phyloP scores from a whole-genome alignment of 176 grass and related monocot genomes.

The Aegilops tauschii region DNA sequence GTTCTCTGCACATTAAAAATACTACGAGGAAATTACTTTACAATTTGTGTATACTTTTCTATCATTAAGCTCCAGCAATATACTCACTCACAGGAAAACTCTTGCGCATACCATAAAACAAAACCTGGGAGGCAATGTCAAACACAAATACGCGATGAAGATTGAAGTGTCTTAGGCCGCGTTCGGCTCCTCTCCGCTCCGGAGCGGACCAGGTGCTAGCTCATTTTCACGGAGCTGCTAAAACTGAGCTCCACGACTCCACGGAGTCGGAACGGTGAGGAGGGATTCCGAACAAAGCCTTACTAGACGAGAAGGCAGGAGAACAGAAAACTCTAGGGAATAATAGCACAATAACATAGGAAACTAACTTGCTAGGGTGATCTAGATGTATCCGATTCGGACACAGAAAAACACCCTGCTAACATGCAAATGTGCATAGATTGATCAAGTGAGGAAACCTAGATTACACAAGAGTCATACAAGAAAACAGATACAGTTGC shows the following conservation, averaged over 20 bases:
- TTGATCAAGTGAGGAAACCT: constrained; percentile 18
- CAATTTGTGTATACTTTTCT: neutral
- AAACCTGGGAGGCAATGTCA: neutral
- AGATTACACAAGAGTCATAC: constrained; percentile 32
- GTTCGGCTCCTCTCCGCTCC: no score
- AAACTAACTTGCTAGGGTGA: neutral
- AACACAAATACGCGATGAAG: neutral
- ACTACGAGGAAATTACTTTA: no score
- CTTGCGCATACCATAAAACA: neutral
- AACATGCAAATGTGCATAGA: neutral
- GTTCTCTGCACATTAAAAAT: no score
- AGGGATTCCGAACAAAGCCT: no score
- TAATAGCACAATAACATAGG: neutral
- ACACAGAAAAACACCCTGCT: neutral
- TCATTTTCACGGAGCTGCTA: no score
- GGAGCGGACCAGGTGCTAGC: no score
- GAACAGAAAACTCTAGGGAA: neutral
- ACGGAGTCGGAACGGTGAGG: no score
- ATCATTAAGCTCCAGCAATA: neutral
- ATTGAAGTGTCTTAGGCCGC: neutral
- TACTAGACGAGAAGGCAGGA: neutral
- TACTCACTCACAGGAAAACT: neutral
- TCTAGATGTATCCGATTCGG: neutral
- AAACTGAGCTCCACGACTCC: no score
- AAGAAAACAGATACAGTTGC: constrained; percentile 33